Evolutionary conservation across 371 early-diverging fungal species (phyloP).

Genomic region (Haplosporangium sp.): DNA sequence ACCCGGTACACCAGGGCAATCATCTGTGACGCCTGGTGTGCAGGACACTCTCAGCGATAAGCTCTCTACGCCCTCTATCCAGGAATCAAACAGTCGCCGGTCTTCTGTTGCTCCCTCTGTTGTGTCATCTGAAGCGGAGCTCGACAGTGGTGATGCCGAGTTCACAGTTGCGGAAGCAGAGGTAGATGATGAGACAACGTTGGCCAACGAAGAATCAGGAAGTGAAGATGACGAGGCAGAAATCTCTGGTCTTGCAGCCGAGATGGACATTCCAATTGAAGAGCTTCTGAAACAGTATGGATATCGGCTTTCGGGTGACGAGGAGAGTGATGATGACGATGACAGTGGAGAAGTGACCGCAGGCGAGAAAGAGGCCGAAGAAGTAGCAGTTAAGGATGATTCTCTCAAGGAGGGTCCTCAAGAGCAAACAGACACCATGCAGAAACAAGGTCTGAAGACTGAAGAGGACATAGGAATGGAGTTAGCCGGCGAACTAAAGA

Average conservation of each 20-base stretch:
- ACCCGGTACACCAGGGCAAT: conserved; percentile 4
- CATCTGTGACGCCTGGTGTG: neutral
- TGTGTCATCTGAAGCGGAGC: conserved; percentile 26
- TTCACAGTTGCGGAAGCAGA: conserved; percentile 28
- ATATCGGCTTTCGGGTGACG: conserved; percentile 28
- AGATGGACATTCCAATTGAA: conserved; percentile 69
- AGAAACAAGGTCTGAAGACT: conserved; percentile 5
- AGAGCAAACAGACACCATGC: neutral
- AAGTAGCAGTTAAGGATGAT: neutral
- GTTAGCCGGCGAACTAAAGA: conserved; percentile 25
- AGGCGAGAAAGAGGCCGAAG: neutral
- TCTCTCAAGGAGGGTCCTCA: neutral
- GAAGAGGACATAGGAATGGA: conserved; percentile 30
- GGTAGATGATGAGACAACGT: conserved; percentile 51
- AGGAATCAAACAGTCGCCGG: conserved; percentile 35
- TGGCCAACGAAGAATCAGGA: conserved; percentile 51
- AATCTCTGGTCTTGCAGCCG: conserved; percentile 60
- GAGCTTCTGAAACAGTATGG: conserved; percentile 66
- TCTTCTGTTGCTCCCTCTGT: conserved; percentile 33
- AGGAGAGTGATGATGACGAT: conserved; percentile 32
- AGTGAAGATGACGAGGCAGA: conserved; percentile 67
- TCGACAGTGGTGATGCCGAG: conserved; percentile 44
- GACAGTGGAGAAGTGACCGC: conserved; percentile 28
- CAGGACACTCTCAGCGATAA: conserved; percentile 22
- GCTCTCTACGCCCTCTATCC: conserved; percentile 25